Evolutionary conservation across 257 asterid species (phyloP).

Genomic region (Salvia miltiorrhiza): DNA sequence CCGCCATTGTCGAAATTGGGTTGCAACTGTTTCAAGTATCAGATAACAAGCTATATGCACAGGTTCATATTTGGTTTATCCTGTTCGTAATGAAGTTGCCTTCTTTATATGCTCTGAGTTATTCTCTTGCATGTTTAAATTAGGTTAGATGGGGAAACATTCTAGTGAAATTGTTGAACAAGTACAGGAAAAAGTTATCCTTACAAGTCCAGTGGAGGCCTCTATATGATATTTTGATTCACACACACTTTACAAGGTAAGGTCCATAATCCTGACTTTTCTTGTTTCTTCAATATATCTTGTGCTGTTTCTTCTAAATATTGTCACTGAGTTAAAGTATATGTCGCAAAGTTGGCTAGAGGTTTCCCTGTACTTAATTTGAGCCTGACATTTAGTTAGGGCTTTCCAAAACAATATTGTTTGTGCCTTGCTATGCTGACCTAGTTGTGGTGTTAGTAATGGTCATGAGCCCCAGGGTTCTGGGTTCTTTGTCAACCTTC

Average conservation of each 20-base stretch:
- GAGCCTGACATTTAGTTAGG: constrained; percentile 3
- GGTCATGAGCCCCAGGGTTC: neutral
- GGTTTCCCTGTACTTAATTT: neutral
- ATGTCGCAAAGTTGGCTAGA: neutral
- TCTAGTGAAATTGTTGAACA: constrained; percentile 76
- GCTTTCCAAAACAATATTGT: neutral
- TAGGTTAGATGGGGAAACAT: constrained; percentile 98
- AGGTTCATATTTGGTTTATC: constrained; percentile 47
- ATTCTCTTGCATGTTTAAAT: constrained; percentile 31
- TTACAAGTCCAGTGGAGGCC: constrained; percentile 88
- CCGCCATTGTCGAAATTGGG: constrained; percentile 61
- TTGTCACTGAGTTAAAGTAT: neutral
- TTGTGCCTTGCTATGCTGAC: constrained; percentile 8
- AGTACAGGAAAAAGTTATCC: constrained; percentile 73
- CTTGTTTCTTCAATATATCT: constrained; percentile 5
- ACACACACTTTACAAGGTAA: constrained; percentile 87
- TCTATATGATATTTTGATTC: constrained; percentile 69
- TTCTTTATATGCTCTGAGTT: constrained; percentile 27
- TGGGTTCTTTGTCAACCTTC: neutral
- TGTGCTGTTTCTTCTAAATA: constrained; percentile 20
- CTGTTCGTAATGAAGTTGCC: constrained; percentile 14
- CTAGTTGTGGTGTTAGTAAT: constrained; percentile 7
- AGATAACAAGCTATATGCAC: constrained; percentile 70
- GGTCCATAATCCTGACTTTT: constrained; percentile 5
- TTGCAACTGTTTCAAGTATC: constrained; percentile 67